phyloP scores from a whole-genome alignment of 2,329 filamentous ascomycete species.

The Pestalotiopsis sp. region DNA sequence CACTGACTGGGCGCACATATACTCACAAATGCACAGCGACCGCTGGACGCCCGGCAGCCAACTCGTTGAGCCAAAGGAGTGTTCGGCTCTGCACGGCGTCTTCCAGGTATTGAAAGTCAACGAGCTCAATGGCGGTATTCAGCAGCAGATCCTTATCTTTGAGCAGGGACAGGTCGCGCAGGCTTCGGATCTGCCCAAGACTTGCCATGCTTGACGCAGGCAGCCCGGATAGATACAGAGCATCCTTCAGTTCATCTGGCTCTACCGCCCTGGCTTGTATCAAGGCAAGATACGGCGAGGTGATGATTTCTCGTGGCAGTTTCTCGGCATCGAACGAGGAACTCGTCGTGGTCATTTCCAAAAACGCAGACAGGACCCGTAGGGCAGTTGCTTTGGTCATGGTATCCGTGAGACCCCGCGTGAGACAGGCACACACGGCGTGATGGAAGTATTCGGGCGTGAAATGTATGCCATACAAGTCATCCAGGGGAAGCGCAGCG shows the following conservation, averaged over 20 bases:
- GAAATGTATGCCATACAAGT: constrained; percentile 68
- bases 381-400: constrained; percentile 61
- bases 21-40: constrained; percentile 63
- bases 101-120: constrained; percentile 68
- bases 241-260: constrained; percentile 63
- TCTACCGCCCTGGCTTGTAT: constrained; percentile 59
- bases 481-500: constrained; percentile 63
- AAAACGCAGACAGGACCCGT: constrained; percentile 63
- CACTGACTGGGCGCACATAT: not conserved
- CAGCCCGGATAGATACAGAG: constrained; percentile 62
- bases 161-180: constrained; percentile 48
- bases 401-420: constrained; percentile 65
- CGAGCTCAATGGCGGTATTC: constrained; percentile 64
- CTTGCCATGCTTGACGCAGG: constrained; percentile 45
- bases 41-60: constrained; percentile 55
- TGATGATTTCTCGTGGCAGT: constrained; percentile 33
- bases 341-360: constrained; percentile 53
- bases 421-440: constrained; percentile 65
- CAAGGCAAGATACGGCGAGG: constrained; percentile 62
- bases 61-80: constrained; percentile 60
- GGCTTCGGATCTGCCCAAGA: constrained; percentile 39
- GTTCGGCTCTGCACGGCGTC: constrained; percentile 63
- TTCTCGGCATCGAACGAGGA: constrained; percentile 33
- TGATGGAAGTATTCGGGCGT: constrained; percentile 67
- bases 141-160: constrained; percentile 65